phyloP scores from a whole-genome alignment of 768 basidiomycete species.

The Exsudoporus frostii region DNA sequence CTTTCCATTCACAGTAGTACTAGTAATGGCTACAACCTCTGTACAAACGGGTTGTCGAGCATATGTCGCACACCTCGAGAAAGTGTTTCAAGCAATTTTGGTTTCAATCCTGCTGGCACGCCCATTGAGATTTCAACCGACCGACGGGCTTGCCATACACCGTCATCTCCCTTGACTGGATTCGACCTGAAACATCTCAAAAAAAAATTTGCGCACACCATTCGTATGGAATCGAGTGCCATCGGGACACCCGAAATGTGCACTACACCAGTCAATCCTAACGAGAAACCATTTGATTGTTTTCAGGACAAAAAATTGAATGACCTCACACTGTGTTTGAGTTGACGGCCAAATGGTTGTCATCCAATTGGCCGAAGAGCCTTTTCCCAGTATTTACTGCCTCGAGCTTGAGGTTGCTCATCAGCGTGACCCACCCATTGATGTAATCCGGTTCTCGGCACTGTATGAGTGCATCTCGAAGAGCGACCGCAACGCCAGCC shows the following conservation, averaged over 20 bases:
- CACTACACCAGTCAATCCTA: slow-evolving; percentile 16
- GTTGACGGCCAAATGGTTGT: slow-evolving; percentile 11
- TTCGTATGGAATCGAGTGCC: slow-evolving; percentile 8
- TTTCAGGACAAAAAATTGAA: neutral
- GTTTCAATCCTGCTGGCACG: slow-evolving; percentile 14
- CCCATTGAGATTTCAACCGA: slow-evolving; percentile 20
- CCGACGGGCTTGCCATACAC: slow-evolving; percentile 2
- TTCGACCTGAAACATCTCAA: slow-evolving; percentile 16
- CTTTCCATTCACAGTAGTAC: too few relatives aligned
- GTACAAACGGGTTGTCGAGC: neutral
- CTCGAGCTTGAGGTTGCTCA: slow-evolving; percentile 11
- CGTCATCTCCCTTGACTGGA: slow-evolving; percentile 12
- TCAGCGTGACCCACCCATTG: slow-evolving; percentile 8
- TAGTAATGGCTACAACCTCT: too few relatives aligned
- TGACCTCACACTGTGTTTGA: slow-evolving; percentile 16
- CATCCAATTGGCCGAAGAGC: neutral
- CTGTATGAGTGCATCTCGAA: slow-evolving; percentile 12
- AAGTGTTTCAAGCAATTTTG: slow-evolving; percentile 8
- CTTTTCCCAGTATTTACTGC: slow-evolving; percentile 11
- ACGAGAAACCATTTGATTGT: neutral
- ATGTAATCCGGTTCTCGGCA: slow-evolving; percentile 10
- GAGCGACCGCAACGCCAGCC: slow-evolving; percentile 12
- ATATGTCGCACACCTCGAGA: slow-evolving; percentile 6
- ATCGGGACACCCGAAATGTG: slow-evolving; percentile 16
- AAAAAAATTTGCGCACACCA: slow-evolving; percentile 2